Evolutionary conservation across 192 early-diverging fungal species (phyloP).

Genomic region (Coemansia sp.): DNA sequence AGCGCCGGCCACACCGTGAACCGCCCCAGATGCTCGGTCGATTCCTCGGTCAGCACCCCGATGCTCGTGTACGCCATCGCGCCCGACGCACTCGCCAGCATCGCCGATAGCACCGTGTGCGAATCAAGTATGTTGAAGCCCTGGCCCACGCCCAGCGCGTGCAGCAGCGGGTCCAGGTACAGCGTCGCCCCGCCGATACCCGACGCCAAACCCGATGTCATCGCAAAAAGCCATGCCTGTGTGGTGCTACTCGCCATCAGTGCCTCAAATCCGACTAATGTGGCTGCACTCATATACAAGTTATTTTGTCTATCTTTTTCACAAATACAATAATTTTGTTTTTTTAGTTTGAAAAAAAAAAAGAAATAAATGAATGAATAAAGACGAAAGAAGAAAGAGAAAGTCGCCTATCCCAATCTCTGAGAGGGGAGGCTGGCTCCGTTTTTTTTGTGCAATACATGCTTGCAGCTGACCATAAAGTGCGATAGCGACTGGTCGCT

Average conservation of each 20-base stretch:
- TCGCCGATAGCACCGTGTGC: slow-evolving; percentile 35
- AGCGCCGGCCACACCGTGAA: slow-evolving; percentile 5
- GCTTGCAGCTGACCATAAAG: background rate
- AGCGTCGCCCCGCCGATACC: slow-evolving; percentile 38
- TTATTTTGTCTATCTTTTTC: background rate
- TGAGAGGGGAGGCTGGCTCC: background rate
- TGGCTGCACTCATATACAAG: background rate
- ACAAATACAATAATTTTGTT: slow-evolving; percentile 2
- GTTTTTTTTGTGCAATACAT: background rate
- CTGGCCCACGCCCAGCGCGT: slow-evolving; percentile 22
- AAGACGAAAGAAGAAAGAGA: background rate
- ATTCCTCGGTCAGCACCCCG: slow-evolving; percentile 29
- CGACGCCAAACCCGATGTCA: slow-evolving; percentile 43
- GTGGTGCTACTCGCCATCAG: slow-evolving; percentile 12
- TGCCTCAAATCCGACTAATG: background rate
- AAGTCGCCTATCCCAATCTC: background rate
- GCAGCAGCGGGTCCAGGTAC: slow-evolving; percentile 42
- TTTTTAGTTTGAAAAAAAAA: no score
- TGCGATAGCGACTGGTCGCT: background rate
- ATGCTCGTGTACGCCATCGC: slow-evolving; percentile 52
- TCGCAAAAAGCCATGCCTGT: slow-evolving; percentile 43
- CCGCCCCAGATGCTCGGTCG: slow-evolving; percentile 31
- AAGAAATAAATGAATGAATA: no score
- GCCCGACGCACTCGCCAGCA: slow-evolving; percentile 40
- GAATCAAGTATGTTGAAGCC: slow-evolving; percentile 41